Evolutionary conservation across 257 asterid genomes (phyloP), one percentile per base, ranked within the genome.

Genomic region (Scutellaria galericulata): DNA sequence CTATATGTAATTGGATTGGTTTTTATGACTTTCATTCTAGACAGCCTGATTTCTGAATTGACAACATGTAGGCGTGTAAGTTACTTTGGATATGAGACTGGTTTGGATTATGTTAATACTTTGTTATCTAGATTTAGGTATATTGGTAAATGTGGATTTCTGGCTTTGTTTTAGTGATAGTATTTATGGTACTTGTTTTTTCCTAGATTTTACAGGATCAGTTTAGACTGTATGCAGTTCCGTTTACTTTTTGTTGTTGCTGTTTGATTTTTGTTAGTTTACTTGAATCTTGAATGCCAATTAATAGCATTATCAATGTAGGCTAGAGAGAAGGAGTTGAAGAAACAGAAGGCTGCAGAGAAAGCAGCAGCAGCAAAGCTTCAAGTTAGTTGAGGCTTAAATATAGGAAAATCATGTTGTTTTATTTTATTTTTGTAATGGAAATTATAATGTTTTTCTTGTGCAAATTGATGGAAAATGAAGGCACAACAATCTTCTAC

Each of bases 261-360:
- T 44, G 58, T 71, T 59, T 55, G 66, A 9, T 35, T 70, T 14
- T 50, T 53, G 31, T 50, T 41, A 10, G 8, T 72, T 59, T 15
- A 27, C 27, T 61, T 61, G 70, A 39, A 15, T 3, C 50, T 45
- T 47, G 9, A 60, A 52, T 74, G 60, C 37, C 57, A 18, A 24
- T 45, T 74, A 44, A 20, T 56, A 24, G 81, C 66, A 67, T 63
- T 69, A 24, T 52, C 64, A 12, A 54, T 78, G 41, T 77, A 94
- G 99, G 98, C 97, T 51, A 86, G 76, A 74, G 99, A 91, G 85
- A 94, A 94, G 77, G 97, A 91, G 77, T 58, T 86, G 81, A 94
- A 94, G 82, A 94, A 87, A 76, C 85, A 66, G 13, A 94, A 94
- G 85, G 97, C 96, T 41, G 96, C 92, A 5, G 95, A 89, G 73